A percentile compares a stretch with the other conserved stretches of the same genome.
phyloP scores from a whole-genome alignment of 768 basidiomycete genomes.

The Russula earlei region DNA sequence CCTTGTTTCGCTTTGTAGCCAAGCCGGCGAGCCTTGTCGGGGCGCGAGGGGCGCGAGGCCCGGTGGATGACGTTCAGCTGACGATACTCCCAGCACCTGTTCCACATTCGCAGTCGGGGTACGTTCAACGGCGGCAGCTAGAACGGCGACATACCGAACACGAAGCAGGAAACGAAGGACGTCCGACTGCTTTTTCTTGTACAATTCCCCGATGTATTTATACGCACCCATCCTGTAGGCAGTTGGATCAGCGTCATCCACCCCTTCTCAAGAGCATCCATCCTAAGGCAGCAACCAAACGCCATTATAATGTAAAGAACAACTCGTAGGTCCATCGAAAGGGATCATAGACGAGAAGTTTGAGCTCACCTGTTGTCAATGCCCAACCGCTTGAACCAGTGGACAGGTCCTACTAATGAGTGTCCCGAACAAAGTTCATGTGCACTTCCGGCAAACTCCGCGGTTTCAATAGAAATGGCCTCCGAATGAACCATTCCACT shows the following conservation, averaged over 20 bases:
- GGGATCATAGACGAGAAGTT: not conserved
- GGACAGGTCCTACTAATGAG: constrained; percentile 4
- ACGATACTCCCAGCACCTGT: constrained; percentile 96
- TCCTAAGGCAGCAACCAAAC: constrained; percentile 12
- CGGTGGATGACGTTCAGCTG: constrained; percentile 98
- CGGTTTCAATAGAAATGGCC: too few relatives aligned
- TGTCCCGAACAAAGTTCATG: not conserved
- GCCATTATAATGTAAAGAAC: not conserved
- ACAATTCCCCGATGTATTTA: constrained; percentile 94
- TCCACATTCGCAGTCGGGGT: constrained; percentile 8
- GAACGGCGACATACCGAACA: constrained; percentile 56
- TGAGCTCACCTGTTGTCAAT: constrained; percentile 26
- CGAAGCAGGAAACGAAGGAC: constrained; percentile 97
- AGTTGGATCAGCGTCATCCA: constrained; percentile 21
- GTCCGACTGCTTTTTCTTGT: constrained; percentile 98
- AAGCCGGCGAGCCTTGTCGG: constrained; percentile 96
- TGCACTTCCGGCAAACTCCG: constrained; percentile 5
- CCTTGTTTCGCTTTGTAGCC: constrained; percentile 99
- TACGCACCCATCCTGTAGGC: constrained; percentile 79
- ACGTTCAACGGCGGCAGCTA: not conserved
- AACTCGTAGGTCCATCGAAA: not conserved
- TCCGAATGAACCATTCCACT: too few relatives aligned
- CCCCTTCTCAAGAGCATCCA: constrained; percentile 23
- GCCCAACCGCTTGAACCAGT: constrained; percentile 24
- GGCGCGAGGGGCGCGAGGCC: constrained; percentile 94